Base-by-base conservation (phyloP, 2,329 filamentous ascomycete species). In the Penicillium sp. region DNA sequence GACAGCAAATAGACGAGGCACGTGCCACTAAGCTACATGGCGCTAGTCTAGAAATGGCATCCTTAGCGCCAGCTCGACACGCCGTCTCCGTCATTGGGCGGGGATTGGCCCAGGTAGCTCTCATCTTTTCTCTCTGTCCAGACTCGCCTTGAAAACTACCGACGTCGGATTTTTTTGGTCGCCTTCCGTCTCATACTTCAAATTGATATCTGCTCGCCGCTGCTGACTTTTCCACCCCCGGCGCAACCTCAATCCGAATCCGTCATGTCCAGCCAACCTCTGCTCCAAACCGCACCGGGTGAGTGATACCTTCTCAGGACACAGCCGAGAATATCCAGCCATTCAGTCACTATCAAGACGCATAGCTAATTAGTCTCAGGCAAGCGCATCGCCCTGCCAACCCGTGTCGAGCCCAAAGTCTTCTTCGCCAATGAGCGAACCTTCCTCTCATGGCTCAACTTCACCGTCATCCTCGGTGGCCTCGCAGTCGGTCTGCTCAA, bases 351-450 rank as follows among this genome's bases (percentile, higher is more conserved):
- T 11, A 11, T 3, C 5, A 37, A n/a, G 22, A 37, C 13, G 7
- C 13, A 23, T 24, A 45, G 34, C 54, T 50, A 53, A 57, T 40
- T 40, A 55, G 8, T 5, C 20, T 9, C 62, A 95, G 91, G 91
- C 80, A 98, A 98, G 77, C 89, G 91, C 68, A 97, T 98, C 69
- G 91, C 93, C 63, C 88, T 98, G 56, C 93, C 93, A 47, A 96
- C 91, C 50, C 89, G 93, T 59, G 91, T 98, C 72, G 93, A 98
- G 73, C 93, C 93, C 63, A 98, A 98, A 75, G 93, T 98, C 77
- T 98, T 97, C 82, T 98, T 98, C 78, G 93, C 93, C 74, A 98
- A 98, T 78, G 93, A 98, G 76, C 89, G 93, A 55, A 98, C 93
- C 54, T 98, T 98, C 70, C 84, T 98, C 65, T 95, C 89, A 72